Conservation (phyloP, 1,284 basidiomycete genomes). For the Kwoniella shivajii region DNA sequence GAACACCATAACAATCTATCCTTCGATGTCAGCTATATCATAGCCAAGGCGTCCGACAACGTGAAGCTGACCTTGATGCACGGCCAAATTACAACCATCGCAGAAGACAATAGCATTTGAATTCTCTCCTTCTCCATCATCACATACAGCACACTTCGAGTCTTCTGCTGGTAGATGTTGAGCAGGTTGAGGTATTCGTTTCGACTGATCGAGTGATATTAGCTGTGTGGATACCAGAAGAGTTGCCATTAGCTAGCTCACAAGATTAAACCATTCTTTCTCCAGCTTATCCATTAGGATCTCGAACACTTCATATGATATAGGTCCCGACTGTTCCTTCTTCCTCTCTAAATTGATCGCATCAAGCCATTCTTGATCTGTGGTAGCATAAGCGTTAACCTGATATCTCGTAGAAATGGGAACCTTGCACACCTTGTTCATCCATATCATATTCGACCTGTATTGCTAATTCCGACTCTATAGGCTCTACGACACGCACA, state of each 20-base stretch:
- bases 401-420: background rate
- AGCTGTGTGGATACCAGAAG: background rate
- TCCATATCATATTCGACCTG: slow-evolving; percentile 99
- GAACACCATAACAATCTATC: slow-evolving; percentile 96
- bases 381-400: background rate
- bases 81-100: slow-evolving; percentile 97
- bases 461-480: slow-evolving; percentile 85
- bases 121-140: slow-evolving; percentile 98
- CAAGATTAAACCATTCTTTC: slow-evolving; percentile 98
- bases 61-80: slow-evolving; percentile 77
- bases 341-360: slow-evolving; percentile 78
- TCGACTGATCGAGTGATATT: slow-evolving; percentile 64
- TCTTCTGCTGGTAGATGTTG: slow-evolving; percentile 81
- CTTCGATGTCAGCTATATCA: slow-evolving; percentile 11
- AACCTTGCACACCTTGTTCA: slow-evolving; percentile 75
- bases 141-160: slow-evolving; percentile 94
- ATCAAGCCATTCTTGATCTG: slow-evolving; percentile 96
- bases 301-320: slow-evolving; percentile 88
- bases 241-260: slow-evolving; percentile 52
- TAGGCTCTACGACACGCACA: slow-evolving; percentile 76
- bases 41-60: background rate
- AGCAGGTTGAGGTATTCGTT: slow-evolving; percentile 83
- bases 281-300: slow-evolving; percentile 96
- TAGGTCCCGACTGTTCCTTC: slow-evolving; percentile 71
- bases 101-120: slow-evolving; percentile 99